Base-by-base conservation (phyloP, 495 filamentous ascomycete species). In the Aspergillus diversus region DNA sequence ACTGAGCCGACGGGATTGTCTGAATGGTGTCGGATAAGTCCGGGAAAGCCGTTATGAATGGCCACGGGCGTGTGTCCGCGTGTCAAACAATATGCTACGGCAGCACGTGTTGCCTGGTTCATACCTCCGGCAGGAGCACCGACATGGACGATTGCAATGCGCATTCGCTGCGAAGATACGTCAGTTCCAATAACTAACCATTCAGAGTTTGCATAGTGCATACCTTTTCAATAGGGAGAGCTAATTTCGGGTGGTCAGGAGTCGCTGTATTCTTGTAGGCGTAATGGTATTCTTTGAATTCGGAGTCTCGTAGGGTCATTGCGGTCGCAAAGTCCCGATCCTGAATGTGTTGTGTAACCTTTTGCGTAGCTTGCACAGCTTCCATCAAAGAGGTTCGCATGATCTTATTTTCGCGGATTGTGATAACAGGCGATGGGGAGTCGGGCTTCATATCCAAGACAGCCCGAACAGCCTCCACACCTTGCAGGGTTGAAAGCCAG, bases 101-200 rank as follows among this genome's bases (percentile, higher is more conserved):
- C 95, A 16, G 92, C 95, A 57, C 96, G 88, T 16, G 96, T 96
- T 21, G 96, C 94, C 48, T 93, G 92, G 77, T 99, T 99, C 89
- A 99, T 97, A 72, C 96, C 96, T 69, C 95, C 96, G n/a, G 96
- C 96, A 6, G 96, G 96, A 33, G 96, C 96, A 66, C 96, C 96
- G 60, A 99, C 92, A 69, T 99, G 96, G 71, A 99, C 90, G 64
- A 98, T 94, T 7, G 90, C 95, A 68, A 99, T 92, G 42, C 86
- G 87, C 92, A 97, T 93, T 67, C 88, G 88, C 91, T 96, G 57
- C 48, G 31, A 7, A 16, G 39, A 43, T 35, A n/a, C 2, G 55
- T 71, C 59, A 74, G 67, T 31, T 15, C 11, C 54, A 21, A 2
- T 2, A 54, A 15, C 15, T 8, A 27, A 3, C 4, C 16, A n/a